Percentiles rank a stretch among this genome's conserved stretches.
Conservation (phyloP, 164 flowering plant genomes). For the Nelumbo lutea region DNA sequence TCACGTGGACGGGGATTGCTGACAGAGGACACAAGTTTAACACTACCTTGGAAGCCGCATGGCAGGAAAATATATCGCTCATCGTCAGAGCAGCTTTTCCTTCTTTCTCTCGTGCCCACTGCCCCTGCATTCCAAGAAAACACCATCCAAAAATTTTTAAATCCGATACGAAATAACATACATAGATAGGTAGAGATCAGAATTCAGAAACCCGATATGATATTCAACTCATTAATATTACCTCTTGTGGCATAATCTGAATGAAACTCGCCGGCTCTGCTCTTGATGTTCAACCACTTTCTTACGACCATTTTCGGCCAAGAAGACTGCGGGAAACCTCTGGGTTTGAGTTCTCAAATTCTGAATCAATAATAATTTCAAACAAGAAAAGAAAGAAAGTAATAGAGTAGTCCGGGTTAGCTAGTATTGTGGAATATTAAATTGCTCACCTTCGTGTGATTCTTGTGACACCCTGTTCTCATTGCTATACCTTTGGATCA, state of each 20-base stretch:
- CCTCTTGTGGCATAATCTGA: constrained; percentile 44
- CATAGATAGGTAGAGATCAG: background rate
- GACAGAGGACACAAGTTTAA: no score
- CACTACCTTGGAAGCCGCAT: constrained; percentile 47
- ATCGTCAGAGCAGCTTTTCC: constrained; percentile 60
- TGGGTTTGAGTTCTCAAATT: background rate
- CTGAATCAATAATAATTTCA: background rate
- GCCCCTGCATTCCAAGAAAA: background rate
- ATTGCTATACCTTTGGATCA: constrained; percentile 23
- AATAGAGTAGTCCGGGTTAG: background rate
- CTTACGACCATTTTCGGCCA: constrained; percentile 59
- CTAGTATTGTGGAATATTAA: background rate
- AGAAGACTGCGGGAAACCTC: constrained; percentile 33
- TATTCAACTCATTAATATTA: constrained; percentile 2
- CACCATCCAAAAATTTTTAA: background rate
- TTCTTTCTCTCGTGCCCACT: constrained; percentile 21
- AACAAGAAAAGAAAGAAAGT: background rate
- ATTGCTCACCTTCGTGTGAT: constrained; percentile 28
- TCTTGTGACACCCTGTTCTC: constrained; percentile 25
- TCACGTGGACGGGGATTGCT: no score
- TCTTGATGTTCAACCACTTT: constrained; percentile 70
- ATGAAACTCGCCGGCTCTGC: constrained; percentile 47
- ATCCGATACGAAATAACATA: background rate
- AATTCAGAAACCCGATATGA: background rate
- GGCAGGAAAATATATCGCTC: constrained; percentile 38